phyloP scores from a whole-genome alignment of 1,139 yeast genomes.

The Taiozyma sp. region DNA sequence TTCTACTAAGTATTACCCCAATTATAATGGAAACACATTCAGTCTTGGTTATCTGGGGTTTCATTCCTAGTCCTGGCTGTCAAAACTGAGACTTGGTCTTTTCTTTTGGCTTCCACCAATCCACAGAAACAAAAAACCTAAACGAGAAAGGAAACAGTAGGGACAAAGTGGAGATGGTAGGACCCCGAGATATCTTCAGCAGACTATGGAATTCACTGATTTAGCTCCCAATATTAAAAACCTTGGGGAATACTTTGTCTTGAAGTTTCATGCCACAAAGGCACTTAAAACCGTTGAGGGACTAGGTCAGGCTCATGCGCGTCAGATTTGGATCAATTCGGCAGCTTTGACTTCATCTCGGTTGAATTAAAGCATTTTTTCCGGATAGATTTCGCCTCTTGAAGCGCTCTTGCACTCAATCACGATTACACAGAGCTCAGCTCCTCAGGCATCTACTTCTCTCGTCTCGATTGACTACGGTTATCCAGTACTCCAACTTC shows the following conservation, averaged over 20 bases:
- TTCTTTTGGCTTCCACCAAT: background rate
- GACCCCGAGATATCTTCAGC: background rate
- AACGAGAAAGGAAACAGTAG: background rate
- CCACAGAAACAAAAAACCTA: background rate
- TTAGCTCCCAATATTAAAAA: background rate
- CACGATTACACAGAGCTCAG: background rate
- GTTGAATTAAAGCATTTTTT: background rate
- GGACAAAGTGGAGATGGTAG: background rate
- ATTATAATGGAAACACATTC: background rate
- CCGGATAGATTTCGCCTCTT: background rate
- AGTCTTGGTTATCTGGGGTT: background rate
- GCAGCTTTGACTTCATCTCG: background rate
- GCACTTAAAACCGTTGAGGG: background rate
- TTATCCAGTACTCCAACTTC: background rate
- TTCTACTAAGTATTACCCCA: background rate
- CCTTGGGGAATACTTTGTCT: background rate
- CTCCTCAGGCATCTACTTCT: background rate
- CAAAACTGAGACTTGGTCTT: background rate
- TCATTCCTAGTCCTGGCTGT: background rate
- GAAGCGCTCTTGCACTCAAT: background rate
- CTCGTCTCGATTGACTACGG: background rate
- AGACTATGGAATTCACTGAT: background rate
- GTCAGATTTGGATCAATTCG: background rate
- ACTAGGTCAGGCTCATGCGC: background rate
- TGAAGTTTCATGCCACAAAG: background rate